These are phyloP conservation scores for Botrytis fragariae DNA, from an alignment of 2,329 filamentous ascomycete species.

Conservation along the genomic window DNA sequence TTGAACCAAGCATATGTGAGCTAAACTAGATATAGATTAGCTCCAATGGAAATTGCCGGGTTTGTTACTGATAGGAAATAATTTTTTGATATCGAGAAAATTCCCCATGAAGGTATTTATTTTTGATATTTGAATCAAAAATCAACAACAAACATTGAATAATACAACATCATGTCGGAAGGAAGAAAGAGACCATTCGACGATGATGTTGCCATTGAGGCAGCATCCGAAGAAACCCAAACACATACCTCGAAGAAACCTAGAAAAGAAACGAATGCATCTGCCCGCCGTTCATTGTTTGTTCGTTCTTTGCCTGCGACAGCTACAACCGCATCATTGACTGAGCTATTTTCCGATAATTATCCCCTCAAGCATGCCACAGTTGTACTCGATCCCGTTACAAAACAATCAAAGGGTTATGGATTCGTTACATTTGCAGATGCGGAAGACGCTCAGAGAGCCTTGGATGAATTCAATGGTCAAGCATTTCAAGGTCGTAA, in stretches of 20 bases:
- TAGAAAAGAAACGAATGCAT: conserved; percentile 52
- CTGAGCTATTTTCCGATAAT: conserved; percentile 88
- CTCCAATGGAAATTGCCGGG: neutral
- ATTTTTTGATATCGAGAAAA: conserved; percentile 17
- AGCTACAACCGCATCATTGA: conserved; percentile 77
- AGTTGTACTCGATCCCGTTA: conserved; percentile 82
- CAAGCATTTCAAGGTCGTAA: conserved; percentile 74
- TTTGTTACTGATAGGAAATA: conserved; percentile 17
- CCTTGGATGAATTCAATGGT: conserved; percentile 78
- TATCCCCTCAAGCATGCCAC: conserved; percentile 94
- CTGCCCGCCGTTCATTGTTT: conserved; percentile 69
- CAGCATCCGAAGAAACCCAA: conserved; percentile 24
- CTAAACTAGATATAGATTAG: conserved; percentile 1
- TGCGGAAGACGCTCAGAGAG: conserved; percentile 80
- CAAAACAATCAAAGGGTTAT: conserved; percentile 86
- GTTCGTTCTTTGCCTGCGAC: conserved; percentile 78
- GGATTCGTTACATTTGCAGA: conserved; percentile 98
- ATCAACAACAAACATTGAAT: conserved; percentile 4
- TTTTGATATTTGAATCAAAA: neutral
- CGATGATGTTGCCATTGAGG: conserved; percentile 24
- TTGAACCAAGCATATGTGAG: neutral
- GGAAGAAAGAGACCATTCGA: conserved; percentile 34
- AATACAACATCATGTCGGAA: conserved; percentile 23
- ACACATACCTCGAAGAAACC: conserved; percentile 52
- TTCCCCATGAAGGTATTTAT: neutral